Conservation (phyloP, 345 rosid species). For the Chamaenerion angustifolium region DNA sequence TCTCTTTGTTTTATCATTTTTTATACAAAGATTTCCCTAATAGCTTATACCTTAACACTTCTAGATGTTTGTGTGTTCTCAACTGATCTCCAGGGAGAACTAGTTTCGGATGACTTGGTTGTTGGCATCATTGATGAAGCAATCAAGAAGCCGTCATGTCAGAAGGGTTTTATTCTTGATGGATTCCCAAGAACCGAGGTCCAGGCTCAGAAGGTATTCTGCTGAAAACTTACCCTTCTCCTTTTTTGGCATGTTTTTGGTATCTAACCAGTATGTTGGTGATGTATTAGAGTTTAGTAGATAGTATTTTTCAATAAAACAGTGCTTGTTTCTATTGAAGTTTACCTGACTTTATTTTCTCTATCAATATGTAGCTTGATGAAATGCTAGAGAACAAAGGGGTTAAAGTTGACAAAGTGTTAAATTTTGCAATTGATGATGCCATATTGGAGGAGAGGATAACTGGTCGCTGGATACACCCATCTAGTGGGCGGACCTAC, state of each 20-base stretch:
- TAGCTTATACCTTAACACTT: neutral
- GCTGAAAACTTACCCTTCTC: neutral
- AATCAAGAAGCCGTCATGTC: constrained; percentile 83
- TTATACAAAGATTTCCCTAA: neutral
- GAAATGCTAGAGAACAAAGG: constrained; percentile 91
- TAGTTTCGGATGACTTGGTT: constrained; percentile 94
- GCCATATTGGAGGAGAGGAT: constrained; percentile 89
- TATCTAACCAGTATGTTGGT: too few species aligned
- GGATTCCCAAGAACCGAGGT: constrained; percentile 92
- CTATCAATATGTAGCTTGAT: constrained; percentile 50
- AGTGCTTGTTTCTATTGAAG: too few species aligned
- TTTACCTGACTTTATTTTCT: neutral
- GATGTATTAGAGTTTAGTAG: too few species aligned
- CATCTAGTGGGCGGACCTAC: constrained; percentile 88
- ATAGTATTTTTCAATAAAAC: too few species aligned
- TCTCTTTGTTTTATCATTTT: neutral
- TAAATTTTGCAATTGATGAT: constrained; percentile 89
- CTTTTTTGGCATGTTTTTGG: too few species aligned
- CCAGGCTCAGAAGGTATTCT: constrained; percentile 79
- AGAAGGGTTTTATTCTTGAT: constrained; percentile 93
- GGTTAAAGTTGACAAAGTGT: constrained; percentile 64
- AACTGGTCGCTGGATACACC: constrained; percentile 98
- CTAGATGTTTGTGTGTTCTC: neutral
- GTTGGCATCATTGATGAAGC: constrained; percentile 97
- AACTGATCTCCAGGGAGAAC: constrained; percentile 57